These are phyloP conservation scores for Clonostachys byssicola DNA, from an alignment of 2,329 filamentous ascomycete species.

Conservation along the genomic window DNA sequence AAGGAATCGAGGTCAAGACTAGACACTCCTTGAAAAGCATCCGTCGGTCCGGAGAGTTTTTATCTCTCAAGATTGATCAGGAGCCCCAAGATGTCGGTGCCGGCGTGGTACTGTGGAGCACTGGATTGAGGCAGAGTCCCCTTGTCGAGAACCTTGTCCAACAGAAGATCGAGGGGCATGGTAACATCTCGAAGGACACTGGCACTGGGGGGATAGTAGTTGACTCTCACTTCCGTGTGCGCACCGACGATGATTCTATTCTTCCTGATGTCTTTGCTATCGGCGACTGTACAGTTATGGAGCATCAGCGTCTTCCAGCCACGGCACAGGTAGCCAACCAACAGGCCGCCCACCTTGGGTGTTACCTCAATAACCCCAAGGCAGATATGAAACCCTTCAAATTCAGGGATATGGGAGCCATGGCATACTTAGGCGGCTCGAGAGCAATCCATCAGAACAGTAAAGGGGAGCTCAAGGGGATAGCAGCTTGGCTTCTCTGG, in stretches of 20 bases:
- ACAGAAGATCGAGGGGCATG: conserved; percentile 24
- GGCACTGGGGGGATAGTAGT: conserved; percentile 61
- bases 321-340: conserved; percentile 76
- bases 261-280: conserved; percentile 65
- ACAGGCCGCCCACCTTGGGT: conserved; percentile 66
- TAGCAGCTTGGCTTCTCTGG: conserved; percentile 67
- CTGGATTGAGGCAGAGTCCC: conserved; percentile 75
- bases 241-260: conserved; percentile 21
- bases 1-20: conserved; percentile 68
- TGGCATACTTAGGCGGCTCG: conserved; percentile 74
- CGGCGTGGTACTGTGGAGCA: conserved; percentile 73
- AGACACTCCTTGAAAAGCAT: conserved; percentile 61
- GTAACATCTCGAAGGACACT: conserved; percentile 34
- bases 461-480: conserved; percentile 52
- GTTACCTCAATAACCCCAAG: conserved; percentile 56
- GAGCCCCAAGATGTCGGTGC: conserved; percentile 62
- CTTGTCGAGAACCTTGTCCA: conserved; percentile 57
- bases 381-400: conserved; percentile 42
- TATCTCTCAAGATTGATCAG: conserved; percentile 62
- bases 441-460: conserved; percentile 67
- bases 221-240: conserved; percentile 59
- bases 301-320: conserved; percentile 54
- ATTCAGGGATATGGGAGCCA: conserved; percentile 67
- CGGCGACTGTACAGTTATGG: conserved; percentile 66
- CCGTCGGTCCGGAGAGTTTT: conserved; percentile 36